phyloP scores from a whole-genome alignment of 1,284 basidiomycete genomes.

The Cutaneotrichosporon sp. region DNA sequence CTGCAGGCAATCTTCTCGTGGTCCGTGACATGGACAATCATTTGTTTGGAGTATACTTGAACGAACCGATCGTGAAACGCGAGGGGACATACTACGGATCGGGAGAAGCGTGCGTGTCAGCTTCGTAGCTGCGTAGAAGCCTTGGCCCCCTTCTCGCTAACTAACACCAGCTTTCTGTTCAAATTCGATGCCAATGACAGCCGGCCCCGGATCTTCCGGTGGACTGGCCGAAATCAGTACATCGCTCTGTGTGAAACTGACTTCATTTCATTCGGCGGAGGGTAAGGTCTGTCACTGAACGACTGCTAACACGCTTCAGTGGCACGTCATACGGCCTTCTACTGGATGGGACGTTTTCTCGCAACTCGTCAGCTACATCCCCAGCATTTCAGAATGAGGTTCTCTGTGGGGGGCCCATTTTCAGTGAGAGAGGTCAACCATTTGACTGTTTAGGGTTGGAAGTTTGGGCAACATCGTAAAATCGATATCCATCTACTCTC shows the following conservation, averaged over 20 bases:
- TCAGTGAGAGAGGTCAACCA: constrained; percentile 51
- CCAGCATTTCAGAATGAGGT: constrained; percentile 85
- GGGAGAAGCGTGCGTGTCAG: constrained; percentile 67
- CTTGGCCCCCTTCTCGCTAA: too few relatives aligned
- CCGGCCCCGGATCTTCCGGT: constrained; percentile 62
- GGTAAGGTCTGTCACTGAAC: constrained; percentile 51
- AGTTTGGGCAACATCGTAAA: constrained; percentile 58
- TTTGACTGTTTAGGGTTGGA: constrained; percentile 84
- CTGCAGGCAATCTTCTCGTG: constrained; percentile 54
- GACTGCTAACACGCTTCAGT: constrained; percentile 46
- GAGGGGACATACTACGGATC: constrained; percentile 69
- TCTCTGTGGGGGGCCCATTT: constrained; percentile 57
- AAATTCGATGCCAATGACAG: constrained; percentile 42
- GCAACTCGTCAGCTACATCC: constrained; percentile 76
- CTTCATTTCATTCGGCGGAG: constrained; percentile 82
- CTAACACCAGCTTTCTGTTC: constrained; percentile 67
- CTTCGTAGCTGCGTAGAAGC: neutral
- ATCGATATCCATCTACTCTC: too few relatives aligned
- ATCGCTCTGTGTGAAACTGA: constrained; percentile 75
- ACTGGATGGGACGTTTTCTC: constrained; percentile 73
- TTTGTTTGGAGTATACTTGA: constrained; percentile 74
- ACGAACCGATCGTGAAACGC: constrained; percentile 61
- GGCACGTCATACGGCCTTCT: constrained; percentile 85
- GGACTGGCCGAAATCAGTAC: constrained; percentile 88
- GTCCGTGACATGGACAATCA: constrained; percentile 59